phyloP scores from a whole-genome alignment of 805 yeast genomes.

The Tetrapisispora phaffii region DNA sequence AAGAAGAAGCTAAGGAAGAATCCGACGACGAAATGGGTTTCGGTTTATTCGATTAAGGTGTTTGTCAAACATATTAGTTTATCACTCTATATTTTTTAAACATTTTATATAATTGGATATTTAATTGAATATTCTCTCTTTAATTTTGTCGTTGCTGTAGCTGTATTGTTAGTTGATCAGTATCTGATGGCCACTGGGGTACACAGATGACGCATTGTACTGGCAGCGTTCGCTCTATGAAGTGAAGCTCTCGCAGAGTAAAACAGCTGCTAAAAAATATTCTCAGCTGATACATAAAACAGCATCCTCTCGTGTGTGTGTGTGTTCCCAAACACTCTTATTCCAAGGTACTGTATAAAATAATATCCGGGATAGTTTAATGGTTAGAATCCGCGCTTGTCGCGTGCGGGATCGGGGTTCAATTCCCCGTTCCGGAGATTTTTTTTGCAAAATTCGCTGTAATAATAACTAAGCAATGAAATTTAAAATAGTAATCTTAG shows the following conservation, averaged over 20 bases:
- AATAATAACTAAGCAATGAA: no score
- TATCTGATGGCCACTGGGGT: no score
- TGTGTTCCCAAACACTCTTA: no score
- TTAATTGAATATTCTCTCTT: conserved; percentile 1
- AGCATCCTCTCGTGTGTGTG: no score
- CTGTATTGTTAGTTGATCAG: no score
- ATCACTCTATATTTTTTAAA: background rate
- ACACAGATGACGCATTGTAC: no score
- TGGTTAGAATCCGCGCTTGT: conserved; percentile 5
- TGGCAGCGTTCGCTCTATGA: no score
- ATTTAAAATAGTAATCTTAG: conserved; percentile 10
- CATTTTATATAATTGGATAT: conserved; percentile 2
- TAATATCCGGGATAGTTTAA: conserved; percentile 8
- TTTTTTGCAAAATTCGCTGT: conserved; percentile 4
- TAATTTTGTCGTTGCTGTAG: background rate
- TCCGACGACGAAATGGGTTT: conserved; percentile 85
- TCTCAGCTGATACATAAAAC: no score
- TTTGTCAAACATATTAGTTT: background rate
- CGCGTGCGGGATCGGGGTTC: conserved; percentile 6
- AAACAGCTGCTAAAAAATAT: no score
- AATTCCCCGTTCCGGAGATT: conserved; percentile 5
- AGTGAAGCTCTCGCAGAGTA: no score
- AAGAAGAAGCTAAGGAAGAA: conserved; percentile 53
- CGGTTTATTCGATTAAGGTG: conserved; percentile 78
- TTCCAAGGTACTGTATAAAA: no score